A percentile compares a stretch with the other conserved stretches of the same genome.
phyloP scores from a whole-genome alignment of 2,329 filamentous ascomycete species.

The Metarhizium brunneum region DNA sequence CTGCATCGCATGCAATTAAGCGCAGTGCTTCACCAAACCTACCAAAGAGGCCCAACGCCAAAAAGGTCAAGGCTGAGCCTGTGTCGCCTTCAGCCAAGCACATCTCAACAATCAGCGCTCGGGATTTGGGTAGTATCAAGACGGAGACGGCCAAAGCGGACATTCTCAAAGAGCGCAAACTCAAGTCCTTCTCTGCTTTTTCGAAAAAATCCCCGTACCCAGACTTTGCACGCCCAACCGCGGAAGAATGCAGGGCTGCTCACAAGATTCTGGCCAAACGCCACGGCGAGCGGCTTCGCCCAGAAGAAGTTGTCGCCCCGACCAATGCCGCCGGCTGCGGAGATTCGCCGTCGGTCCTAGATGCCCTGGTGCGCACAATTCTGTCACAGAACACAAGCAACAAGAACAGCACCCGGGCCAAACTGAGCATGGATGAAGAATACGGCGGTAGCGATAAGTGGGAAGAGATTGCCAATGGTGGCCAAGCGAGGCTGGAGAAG shows the following conservation, averaged over 20 bases:
- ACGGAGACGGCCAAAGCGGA: conserved; percentile 8
- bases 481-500: conserved; percentile 33
- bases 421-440: conserved; percentile 33
- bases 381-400: conserved; percentile 45
- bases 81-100: neutral
- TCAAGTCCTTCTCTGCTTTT: conserved; percentile 32
- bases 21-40: conserved; percentile 20
- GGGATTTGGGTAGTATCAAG: neutral
- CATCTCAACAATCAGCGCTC: neutral
- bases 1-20: neutral
- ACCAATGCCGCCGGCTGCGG: conserved; percentile 55
- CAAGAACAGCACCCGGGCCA: conserved; percentile 50
- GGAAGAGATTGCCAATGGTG: conserved; percentile 30
- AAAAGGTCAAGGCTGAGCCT: conserved; percentile 6
- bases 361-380: conserved; percentile 42
- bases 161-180: conserved; percentile 30
- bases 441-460: conserved; percentile 35
- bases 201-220: conserved; percentile 52
- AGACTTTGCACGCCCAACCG: conserved; percentile 54
- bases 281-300: conserved; percentile 56
- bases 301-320: conserved; percentile 52
- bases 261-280: conserved; percentile 52
- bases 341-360: conserved; percentile 39
- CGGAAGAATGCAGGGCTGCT: conserved; percentile 60
- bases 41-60: neutral